Evolutionary conservation across 495 filamentous ascomycete genomes (phyloP).

Genomic region (Apiosordaria backusii): DNA sequence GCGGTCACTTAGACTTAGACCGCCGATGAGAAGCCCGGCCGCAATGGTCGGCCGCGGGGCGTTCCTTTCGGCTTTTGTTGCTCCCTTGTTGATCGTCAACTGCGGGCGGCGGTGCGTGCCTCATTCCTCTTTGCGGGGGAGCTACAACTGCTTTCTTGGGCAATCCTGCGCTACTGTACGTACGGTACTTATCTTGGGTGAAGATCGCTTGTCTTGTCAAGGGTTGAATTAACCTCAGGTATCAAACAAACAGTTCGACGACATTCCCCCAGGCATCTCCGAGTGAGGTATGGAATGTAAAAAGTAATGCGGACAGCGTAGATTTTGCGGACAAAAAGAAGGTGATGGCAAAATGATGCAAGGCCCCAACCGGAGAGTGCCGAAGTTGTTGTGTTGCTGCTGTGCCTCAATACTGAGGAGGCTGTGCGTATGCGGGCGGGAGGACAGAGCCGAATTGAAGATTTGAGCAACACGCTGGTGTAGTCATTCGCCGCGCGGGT

Average conservation of each 20-base stretch:
- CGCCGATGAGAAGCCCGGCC: background rate
- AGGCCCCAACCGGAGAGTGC: background rate
- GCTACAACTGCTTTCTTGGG: background rate
- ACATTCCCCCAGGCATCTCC: background rate
- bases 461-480: background rate
- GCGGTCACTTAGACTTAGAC: background rate
- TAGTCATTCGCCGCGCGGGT: background rate
- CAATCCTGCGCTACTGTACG: background rate
- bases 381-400: background rate
- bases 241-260: background rate
- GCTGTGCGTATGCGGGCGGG: background rate
- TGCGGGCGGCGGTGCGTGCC: background rate
- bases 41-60: background rate
- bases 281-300: background rate
- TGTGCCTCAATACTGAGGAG: background rate
- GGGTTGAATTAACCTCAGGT: background rate
- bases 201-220: background rate
- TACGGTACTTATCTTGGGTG: background rate
- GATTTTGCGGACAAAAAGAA: background rate
- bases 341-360: background rate
- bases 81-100: background rate
- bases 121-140: background rate
- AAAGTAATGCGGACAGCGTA: background rate
- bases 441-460: background rate
- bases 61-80: background rate